A percentile compares a stretch with the other conserved stretches of the same genome.
phyloP scores from a whole-genome alignment of 495 filamentous ascomycete genomes.

The Durotheca rogersii region DNA sequence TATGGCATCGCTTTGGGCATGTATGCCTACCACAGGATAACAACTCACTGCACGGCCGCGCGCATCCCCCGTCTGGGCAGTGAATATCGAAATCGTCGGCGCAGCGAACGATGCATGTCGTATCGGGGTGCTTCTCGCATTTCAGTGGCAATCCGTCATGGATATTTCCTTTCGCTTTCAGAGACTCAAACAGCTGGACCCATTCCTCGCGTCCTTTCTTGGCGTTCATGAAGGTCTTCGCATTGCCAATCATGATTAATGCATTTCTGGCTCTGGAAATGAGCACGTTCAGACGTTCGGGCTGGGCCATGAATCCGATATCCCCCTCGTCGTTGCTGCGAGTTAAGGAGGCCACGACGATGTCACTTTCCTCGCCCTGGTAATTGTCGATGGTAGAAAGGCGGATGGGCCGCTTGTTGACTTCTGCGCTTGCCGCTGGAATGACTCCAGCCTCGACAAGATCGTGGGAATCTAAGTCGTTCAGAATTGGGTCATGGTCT shows the following conservation, averaged over 20 bases:
- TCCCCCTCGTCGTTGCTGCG: conserved; percentile 64
- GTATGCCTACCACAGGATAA: conserved; percentile 63
- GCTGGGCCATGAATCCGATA: conserved; percentile 73
- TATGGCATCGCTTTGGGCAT: conserved; percentile 65
- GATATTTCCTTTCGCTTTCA: conserved; percentile 57
- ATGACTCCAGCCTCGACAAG: conserved; percentile 66
- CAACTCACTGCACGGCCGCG: conserved; percentile 55
- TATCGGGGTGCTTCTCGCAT: conserved; percentile 65
- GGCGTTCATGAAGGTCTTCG: conserved; percentile 63
- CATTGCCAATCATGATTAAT: conserved; percentile 72
- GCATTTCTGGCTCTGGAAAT: conserved; percentile 67
- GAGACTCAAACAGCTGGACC: conserved; percentile 57
- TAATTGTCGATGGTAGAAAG: conserved; percentile 79
- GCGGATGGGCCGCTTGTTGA: conserved; percentile 53
- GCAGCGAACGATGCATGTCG: conserved; percentile 24
- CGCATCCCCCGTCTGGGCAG: conserved; percentile 75
- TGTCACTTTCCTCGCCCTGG: conserved; percentile 78
- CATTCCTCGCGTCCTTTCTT: conserved; percentile 62
- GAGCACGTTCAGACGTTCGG: conserved; percentile 70
- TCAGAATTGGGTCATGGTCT: conserved; percentile 58
- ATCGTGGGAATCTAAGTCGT: conserved; percentile 70
- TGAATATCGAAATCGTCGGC: conserved; percentile 59
- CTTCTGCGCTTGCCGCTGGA: conserved; percentile 51
- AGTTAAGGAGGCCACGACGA: conserved; percentile 67
- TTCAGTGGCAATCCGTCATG: conserved; percentile 70